Evolutionary conservation across 208 protist genomes (phyloP).

Genomic region (Crithidia sp.): DNA sequence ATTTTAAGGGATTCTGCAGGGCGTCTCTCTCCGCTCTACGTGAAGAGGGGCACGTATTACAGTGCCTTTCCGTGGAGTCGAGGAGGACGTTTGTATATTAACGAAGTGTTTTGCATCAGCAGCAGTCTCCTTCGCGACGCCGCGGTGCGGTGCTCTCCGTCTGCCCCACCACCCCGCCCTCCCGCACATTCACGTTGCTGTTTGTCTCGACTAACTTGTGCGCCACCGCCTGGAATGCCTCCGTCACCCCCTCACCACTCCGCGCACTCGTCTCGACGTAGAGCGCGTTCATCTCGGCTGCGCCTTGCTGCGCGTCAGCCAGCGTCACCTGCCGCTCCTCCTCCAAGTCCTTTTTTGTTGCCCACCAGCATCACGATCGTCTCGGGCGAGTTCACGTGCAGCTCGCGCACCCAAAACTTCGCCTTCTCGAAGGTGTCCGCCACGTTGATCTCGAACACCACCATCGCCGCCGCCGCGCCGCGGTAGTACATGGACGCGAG

Average conservation of each 20-base stretch:
- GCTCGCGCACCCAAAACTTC: constrained; percentile 96
- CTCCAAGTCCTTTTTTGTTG: constrained; percentile 96
- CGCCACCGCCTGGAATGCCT: constrained; percentile 70
- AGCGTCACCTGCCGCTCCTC: constrained; percentile 46
- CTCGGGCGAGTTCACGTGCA: constrained; percentile 89
- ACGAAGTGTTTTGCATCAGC: neutral
- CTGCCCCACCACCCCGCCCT: constrained; percentile 67
- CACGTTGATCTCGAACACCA: constrained; percentile 97
- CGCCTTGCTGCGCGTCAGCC: constrained; percentile 60
- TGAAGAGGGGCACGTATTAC: too few relatives aligned
- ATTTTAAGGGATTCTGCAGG: too few relatives aligned
- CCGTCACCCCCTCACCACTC: constrained; percentile 68
- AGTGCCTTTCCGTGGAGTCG: too few relatives aligned
- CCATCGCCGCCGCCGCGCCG: constrained; percentile 87
- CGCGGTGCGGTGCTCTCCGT: constrained; percentile 19
- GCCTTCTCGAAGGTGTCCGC: constrained; percentile 94
- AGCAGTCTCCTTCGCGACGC: neutral
- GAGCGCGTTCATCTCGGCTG: constrained; percentile 54
- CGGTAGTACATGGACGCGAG: constrained; percentile 94
- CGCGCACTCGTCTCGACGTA: constrained; percentile 79
- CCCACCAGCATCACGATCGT: constrained; percentile 94
- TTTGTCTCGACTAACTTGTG: constrained; percentile 56
- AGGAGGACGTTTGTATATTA: too few relatives aligned
- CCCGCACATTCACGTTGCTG: constrained; percentile 64
- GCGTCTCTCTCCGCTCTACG: too few relatives aligned